phyloP scores from a whole-genome alignment of 441 rosid genomes.

The Pelargonium citronellum region DNA sequence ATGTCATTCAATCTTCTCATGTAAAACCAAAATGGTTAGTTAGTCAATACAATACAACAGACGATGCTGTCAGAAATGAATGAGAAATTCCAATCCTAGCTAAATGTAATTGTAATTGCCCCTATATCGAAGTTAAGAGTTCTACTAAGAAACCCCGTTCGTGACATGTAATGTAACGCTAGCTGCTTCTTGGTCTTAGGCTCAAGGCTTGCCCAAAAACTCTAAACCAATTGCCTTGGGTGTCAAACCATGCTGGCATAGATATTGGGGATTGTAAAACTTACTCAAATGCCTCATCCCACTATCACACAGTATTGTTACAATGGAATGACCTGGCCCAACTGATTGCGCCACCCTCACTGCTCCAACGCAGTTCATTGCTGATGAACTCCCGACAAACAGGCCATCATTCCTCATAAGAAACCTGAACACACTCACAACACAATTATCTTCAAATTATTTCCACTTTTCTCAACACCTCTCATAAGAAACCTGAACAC shows the following conservation, averaged over 20 bases:
- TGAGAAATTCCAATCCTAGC: neutral
- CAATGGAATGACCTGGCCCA: conserved; percentile 81
- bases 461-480: neutral
- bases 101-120: neutral
- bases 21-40: neutral
- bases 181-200: too few species aligned
- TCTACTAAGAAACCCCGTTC: neutral
- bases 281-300: conserved; percentile 93
- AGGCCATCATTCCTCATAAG: conserved; percentile 84
- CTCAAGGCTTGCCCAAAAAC: conserved; percentile 36
- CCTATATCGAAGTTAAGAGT: neutral
- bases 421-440: conserved; percentile 37
- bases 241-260: conserved; percentile 50
- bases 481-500: too few species aligned
- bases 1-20: neutral
- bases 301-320: conserved; percentile 83
- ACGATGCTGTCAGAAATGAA: neutral
- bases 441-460: too few species aligned
- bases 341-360: conserved; percentile 65
- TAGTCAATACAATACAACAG: neutral
- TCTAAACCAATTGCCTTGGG: conserved; percentile 66
- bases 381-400: conserved; percentile 91
- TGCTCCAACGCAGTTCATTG: conserved; percentile 97
- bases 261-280: conserved; percentile 62
- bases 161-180: too few species aligned